A percentile compares a stretch with the other conserved stretches of the same genome.
These are phyloP conservation scores for Colletotrichum somersetense DNA, from an alignment of 2,329 filamentous ascomycete genomes.

Conservation along the genomic window DNA sequence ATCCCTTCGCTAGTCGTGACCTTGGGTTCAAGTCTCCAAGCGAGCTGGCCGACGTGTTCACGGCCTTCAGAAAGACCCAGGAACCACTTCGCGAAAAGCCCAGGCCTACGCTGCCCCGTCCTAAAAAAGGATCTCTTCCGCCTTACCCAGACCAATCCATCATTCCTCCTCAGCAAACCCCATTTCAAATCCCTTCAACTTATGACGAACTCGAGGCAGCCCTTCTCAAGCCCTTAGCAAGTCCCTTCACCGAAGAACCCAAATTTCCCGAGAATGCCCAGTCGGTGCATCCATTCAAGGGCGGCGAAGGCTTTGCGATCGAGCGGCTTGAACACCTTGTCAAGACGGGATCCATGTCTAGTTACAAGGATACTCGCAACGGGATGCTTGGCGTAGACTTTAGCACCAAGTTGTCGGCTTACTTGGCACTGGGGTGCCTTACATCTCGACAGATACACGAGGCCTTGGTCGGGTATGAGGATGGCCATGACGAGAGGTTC, in stretches of 20 bases:
- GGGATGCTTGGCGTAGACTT: slow-evolving; percentile 78
- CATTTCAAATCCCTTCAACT: slow-evolving; percentile 73
- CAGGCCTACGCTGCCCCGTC: slow-evolving; percentile 66
- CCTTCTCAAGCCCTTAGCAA: slow-evolving; percentile 69
- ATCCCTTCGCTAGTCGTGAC: slow-evolving; percentile 67
- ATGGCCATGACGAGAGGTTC: slow-evolving; percentile 63
- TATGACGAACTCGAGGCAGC: slow-evolving; percentile 65
- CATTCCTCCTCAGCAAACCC: slow-evolving; percentile 69
- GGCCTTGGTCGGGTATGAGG: slow-evolving; percentile 76
- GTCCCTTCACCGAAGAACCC: slow-evolving; percentile 65
- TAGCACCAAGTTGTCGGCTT: slow-evolving; percentile 82
- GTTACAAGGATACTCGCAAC: slow-evolving; percentile 79
- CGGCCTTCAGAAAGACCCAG: slow-evolving; percentile 78
- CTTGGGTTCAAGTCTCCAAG: slow-evolving; percentile 67
- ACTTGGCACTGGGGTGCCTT: slow-evolving; percentile 78
- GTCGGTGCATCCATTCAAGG: slow-evolving; percentile 75
- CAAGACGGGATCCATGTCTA: slow-evolving; percentile 68
- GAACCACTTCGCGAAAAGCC: slow-evolving; percentile 78
- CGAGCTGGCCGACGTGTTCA: slow-evolving; percentile 81
- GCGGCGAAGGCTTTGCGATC: slow-evolving; percentile 73
- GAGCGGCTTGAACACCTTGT: slow-evolving; percentile 72
- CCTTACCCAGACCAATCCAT: slow-evolving; percentile 62
- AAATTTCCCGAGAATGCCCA: slow-evolving; percentile 63
- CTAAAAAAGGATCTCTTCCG: slow-evolving; percentile 65
- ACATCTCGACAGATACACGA: slow-evolving; percentile 80